Evolutionary conservation across 2,329 filamentous ascomycete genomes (phyloP).

Genomic region (Xylaria sp.): DNA sequence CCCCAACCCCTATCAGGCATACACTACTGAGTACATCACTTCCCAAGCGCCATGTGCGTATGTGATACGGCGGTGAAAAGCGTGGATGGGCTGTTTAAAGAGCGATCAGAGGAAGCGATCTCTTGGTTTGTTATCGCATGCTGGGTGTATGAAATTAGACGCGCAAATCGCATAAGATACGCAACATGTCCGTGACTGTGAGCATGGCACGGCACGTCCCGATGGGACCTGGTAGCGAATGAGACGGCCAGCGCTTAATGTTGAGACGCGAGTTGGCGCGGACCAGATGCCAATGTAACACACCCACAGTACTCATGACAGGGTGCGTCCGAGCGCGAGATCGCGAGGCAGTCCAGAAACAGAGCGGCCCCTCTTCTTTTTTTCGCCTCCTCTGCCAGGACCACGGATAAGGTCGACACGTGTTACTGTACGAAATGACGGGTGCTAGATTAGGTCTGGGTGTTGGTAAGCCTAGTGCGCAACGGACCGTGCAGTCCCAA

Average conservation of each 20-base stretch:
- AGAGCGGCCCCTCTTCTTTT: background rate
- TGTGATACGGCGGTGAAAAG: conserved; percentile 13
- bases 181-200: background rate
- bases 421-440: background rate
- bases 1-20: background rate
- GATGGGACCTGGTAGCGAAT: conserved; percentile 19
- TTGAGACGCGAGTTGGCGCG: conserved; percentile 5
- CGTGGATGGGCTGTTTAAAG: background rate
- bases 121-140: background rate
- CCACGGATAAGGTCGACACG: background rate
- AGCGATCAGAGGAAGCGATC: background rate
- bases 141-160: background rate
- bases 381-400: background rate
- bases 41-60: conserved; percentile 3
- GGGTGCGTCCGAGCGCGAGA: background rate
- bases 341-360: background rate
- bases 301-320: background rate
- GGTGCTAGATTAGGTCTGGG: background rate
- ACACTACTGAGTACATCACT: background rate
- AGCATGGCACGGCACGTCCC: conserved; percentile 7
- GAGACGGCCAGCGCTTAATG: background rate
- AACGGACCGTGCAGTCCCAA: background rate
- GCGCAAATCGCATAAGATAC: background rate
- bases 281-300: conserved; percentile 6
- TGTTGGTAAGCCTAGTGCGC: background rate